phyloP scores from a whole-genome alignment of 495 filamentous ascomycete genomes.

The Neurospora pannonica region DNA sequence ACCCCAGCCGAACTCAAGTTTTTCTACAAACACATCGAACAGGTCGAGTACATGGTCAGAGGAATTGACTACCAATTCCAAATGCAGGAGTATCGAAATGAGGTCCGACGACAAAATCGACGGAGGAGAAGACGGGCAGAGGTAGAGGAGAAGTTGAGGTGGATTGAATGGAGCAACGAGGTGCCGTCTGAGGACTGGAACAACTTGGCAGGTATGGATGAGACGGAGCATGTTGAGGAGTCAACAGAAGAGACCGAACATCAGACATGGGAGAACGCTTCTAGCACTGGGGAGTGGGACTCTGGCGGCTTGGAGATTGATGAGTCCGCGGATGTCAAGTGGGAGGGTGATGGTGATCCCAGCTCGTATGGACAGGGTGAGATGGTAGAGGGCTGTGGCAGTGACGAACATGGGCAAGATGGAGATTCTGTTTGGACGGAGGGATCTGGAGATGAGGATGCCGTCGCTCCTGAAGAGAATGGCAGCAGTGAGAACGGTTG shows the following conservation, averaged over 20 bases:
- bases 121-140: neutral
- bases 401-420: neutral
- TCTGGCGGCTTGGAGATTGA: neutral
- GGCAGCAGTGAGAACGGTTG: neutral
- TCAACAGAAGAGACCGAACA: neutral
- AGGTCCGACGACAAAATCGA: neutral
- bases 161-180: neutral
- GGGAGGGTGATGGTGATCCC: neutral
- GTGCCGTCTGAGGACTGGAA: neutral
- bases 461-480: neutral
- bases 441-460: neutral
- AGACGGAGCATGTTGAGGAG: neutral
- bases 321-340: neutral
- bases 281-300: neutral
- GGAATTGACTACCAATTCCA: neutral
- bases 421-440: neutral
- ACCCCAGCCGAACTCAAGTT: neutral
- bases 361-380: neutral
- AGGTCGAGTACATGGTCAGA: neutral
- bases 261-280: neutral
- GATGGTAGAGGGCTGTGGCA: neutral
- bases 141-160: neutral
- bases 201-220: neutral
- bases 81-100: neutral
- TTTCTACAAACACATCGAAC: neutral